A percentile compares a stretch with the other conserved stretches of the same genome.
Evolutionary conservation across 371 early-diverging fungal species (phyloP).

Genomic region (Apophysomyces sp.): DNA sequence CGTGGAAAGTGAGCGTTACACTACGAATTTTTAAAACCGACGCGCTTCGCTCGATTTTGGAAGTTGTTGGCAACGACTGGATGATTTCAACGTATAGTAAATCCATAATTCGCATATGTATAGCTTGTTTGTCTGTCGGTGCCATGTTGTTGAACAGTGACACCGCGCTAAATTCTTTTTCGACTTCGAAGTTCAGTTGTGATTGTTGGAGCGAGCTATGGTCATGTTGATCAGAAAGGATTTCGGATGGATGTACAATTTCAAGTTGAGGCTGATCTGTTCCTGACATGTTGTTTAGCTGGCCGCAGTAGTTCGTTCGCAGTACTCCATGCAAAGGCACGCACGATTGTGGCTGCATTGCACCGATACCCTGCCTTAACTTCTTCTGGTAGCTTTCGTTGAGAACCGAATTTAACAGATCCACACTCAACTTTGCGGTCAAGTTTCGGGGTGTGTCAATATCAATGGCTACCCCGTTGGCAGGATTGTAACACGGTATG

Average conservation of each 20-base stretch:
- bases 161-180: not conserved
- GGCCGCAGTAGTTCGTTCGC: not conserved
- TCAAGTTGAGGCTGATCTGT: not conserved
- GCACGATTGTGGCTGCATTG: not conserved
- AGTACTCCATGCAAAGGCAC: not conserved
- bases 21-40: conserved; percentile 13
- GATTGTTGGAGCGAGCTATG: not conserved
- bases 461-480: conserved; percentile 78
- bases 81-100: conserved; percentile 15
- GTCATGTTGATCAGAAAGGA: not conserved
- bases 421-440: conserved; percentile 57
- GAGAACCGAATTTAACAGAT: conserved; percentile 44
- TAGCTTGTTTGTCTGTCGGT: not conserved
- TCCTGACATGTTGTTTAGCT: not conserved
- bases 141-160: not conserved
- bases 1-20: conserved; percentile 10
- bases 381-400: conserved; percentile 2
- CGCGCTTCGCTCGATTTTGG: conserved; percentile 8
- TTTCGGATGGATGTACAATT: not conserved
- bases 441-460: conserved; percentile 64
- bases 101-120: conserved; percentile 14
- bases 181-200: not conserved
- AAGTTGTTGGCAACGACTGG: conserved; percentile 7
- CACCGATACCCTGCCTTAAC: not conserved
- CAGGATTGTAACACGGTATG: conserved; percentile 86